Percentiles rank a stretch among this genome's conserved stretches.
phyloP scores from a whole-genome alignment of 2,329 filamentous ascomycete genomes.

The Cercospora sojina region DNA sequence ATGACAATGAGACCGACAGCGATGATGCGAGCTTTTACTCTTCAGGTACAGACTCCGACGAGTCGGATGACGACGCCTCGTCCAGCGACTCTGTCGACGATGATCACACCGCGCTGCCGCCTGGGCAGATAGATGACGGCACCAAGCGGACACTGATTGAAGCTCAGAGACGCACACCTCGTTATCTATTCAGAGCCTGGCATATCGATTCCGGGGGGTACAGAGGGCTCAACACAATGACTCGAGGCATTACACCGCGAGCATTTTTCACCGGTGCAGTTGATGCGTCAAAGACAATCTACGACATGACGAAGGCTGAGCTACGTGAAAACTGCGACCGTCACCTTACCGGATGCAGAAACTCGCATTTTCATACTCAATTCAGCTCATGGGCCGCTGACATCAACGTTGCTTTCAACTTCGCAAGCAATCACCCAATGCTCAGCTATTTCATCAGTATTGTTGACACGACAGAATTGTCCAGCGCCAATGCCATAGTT shows the following conservation, averaged over 20 bases:
- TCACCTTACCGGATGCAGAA: neutral
- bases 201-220: neutral
- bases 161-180: constrained; percentile 8
- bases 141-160: constrained; percentile 6
- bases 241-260: constrained; percentile 5
- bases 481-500: neutral
- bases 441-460: constrained; percentile 5
- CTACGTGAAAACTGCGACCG: neutral
- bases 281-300: neutral
- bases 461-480: constrained; percentile 12
- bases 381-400: constrained; percentile 12
- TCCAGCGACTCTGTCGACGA: neutral
- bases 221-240: neutral
- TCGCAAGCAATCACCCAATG: neutral
- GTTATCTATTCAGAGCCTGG: constrained; percentile 15
- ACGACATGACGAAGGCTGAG: neutral
- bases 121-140: neutral
- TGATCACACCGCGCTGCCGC: neutral
- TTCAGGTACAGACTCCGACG: neutral
- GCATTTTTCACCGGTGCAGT: neutral
- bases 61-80: neutral
- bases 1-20: neutral
- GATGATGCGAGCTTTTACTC: neutral
- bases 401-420: neutral
- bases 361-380: neutral